Percentiles rank a stretch among this genome's conserved stretches.
Conservation (phyloP, 768 basidiomycete species). For the Pholiota microspora region DNA sequence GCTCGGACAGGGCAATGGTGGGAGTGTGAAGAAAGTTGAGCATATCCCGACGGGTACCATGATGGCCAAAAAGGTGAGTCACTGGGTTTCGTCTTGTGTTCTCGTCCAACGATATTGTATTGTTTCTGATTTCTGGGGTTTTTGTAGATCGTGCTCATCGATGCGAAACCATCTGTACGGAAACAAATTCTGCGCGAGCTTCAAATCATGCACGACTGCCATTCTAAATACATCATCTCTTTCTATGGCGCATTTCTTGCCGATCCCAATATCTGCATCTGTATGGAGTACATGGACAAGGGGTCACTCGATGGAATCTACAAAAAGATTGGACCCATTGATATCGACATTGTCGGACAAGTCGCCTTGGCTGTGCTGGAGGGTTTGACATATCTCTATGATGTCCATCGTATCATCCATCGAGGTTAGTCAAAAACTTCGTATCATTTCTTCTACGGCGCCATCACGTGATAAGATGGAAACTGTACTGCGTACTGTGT, state of each 20-base stretch:
- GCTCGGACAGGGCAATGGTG: slow-evolving; percentile 94
- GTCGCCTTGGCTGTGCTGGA: slow-evolving; percentile 95
- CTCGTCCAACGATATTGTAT: background rate
- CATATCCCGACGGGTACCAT: slow-evolving; percentile 87
- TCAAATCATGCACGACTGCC: slow-evolving; percentile 99
- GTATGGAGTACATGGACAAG: slow-evolving; percentile 97
- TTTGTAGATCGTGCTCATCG: slow-evolving; percentile 86
- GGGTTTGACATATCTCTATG: slow-evolving; percentile 95
- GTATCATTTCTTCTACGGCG: slow-evolving; percentile 6
- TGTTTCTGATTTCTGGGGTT: slow-evolving; percentile 2
- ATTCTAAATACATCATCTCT: slow-evolving; percentile 90
- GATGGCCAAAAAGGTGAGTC: slow-evolving; percentile 96
- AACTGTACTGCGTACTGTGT: slow-evolving; percentile 1
- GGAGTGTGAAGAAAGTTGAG: slow-evolving; percentile 95
- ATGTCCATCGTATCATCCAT: slow-evolving; percentile 96
- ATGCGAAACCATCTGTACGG: slow-evolving; percentile 92
- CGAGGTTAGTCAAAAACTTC: slow-evolving; percentile 64
- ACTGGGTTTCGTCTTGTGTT: background rate
- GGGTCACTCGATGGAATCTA: slow-evolving; percentile 94
- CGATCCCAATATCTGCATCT: slow-evolving; percentile 98
- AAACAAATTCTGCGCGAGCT: slow-evolving; percentile 98
- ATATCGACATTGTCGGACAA: slow-evolving; percentile 88
- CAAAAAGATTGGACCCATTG: slow-evolving; percentile 92
- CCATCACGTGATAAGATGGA: slow-evolving; percentile 21
- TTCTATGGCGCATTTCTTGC: slow-evolving; percentile 97